Base-by-base conservation (phyloP, 2,329 filamentous ascomycete genomes). In the Diaporthe citri region DNA sequence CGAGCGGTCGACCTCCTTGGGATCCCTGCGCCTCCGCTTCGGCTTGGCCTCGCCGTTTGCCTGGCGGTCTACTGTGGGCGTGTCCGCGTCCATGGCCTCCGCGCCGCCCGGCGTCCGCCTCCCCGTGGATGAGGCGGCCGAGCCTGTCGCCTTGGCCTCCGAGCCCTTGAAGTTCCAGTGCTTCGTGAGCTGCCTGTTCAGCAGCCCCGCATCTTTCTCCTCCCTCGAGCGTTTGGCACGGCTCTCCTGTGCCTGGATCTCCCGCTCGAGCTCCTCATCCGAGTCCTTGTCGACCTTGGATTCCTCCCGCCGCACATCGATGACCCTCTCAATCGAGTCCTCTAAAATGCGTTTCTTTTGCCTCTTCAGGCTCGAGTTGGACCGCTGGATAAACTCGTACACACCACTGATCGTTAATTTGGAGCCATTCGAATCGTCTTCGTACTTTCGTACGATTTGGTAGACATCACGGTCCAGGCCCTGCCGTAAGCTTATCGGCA, bases 321-420 rank as follows among this genome's bases (percentile, higher is more conserved):
- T 85, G 0, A 96, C 95, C 10, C 95, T 89, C 76, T 97, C 95
- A 77, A 98, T 95, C 48, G 94, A 93, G 77, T 97, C 94, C 82
- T 98, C 94, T 1, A 98, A 85, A 0, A 93, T 87, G 76, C 92
- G 93, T 83, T 97, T 97, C 52, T 95, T 95, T 78, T 94, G 92
- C 31, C 97, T 89, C 77, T 94, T 95, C 31, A 98, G 85, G 78
- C 93, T 95, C 0, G 95, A 97, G 82, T 98, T 98, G 20, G 95
- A 98, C 69, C 88, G 86, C 79, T 95, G 94, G 76, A 98, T 95
- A 75, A 90, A 91, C 52, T 95, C 93, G 82, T 97, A 98, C 1
- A 97, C 89, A 2, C 86, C 84, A 3, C 88, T 84, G 4, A 93
- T 86, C 1, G 90, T 92, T 9, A 94, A 85, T 83, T 73, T 75